Conservation (phyloP, 768 basidiomycete genomes). For the Boletus coccyginus region DNA sequence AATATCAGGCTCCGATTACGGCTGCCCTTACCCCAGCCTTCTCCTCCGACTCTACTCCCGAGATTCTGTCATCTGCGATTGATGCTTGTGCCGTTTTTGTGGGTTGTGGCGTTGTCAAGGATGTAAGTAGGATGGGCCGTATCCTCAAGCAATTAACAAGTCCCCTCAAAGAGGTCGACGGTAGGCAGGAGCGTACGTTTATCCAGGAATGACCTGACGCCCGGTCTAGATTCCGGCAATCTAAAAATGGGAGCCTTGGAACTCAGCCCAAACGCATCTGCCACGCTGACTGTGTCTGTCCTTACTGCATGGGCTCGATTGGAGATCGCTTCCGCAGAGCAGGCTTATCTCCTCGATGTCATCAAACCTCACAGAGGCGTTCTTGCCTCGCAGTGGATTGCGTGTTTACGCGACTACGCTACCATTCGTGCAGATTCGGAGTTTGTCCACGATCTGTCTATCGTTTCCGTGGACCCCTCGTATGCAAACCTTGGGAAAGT, state of each 20-base stretch:
- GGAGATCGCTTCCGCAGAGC: constrained; percentile 70
- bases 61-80: constrained; percentile 89
- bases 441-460: constrained; percentile 70
- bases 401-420: constrained; percentile 88
- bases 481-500: constrained; percentile 90
- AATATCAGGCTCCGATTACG: constrained; percentile 97
- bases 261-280: constrained; percentile 89
- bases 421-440: constrained; percentile 89
- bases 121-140: constrained; percentile 88
- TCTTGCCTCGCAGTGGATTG: constrained; percentile 84
- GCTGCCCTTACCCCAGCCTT: constrained; percentile 97
- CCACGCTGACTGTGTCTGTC: constrained; percentile 91
- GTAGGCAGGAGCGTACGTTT: constrained; percentile 37
- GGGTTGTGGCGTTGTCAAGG: constrained; percentile 91
- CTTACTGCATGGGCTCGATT: constrained; percentile 96
- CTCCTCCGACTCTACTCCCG: constrained; percentile 91
- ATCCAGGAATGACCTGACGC: constrained; percentile 5
- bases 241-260: constrained; percentile 85
- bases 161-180: constrained; percentile 87
- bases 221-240: constrained; percentile 70
- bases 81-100: constrained; percentile 94
- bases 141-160: constrained; percentile 86
- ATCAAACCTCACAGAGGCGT: constrained; percentile 75
- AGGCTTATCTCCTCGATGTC: constrained; percentile 75
- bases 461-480: constrained; percentile 73